Evolutionary conservation across 345 rosid species (phyloP).

Genomic region (Kernera saxatilis): DNA sequence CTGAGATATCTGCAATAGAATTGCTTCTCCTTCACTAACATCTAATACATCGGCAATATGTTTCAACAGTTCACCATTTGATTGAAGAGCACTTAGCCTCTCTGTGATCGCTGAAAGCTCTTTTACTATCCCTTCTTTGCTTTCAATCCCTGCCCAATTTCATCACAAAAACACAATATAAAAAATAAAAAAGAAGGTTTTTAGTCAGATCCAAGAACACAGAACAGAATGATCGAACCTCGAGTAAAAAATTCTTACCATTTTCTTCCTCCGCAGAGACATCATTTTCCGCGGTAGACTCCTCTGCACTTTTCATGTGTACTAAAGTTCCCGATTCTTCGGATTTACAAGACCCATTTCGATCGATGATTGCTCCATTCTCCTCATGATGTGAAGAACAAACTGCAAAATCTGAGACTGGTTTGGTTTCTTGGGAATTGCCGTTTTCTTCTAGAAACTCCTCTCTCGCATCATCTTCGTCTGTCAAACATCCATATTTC

Average conservation of each 20-base stretch:
- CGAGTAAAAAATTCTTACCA: constrained; percentile 28
- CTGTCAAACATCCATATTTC: constrained; percentile 44
- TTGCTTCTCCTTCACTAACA: constrained; percentile 35
- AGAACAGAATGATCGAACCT: not conserved
- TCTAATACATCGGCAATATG: constrained; percentile 20
- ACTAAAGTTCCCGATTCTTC: not conserved
- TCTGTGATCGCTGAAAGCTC: constrained; percentile 37
- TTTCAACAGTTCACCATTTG: constrained; percentile 32
- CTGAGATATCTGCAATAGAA: constrained; percentile 37
- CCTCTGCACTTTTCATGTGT: not conserved
- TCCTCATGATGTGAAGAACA: constrained; percentile 22
- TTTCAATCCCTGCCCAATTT: constrained; percentile 19
- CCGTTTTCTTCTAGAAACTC: constrained; percentile 2
- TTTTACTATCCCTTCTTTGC: constrained; percentile 21
- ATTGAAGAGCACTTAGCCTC: constrained; percentile 41
- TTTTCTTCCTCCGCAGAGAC: constrained; percentile 20
- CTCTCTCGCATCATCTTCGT: constrained; percentile 21
- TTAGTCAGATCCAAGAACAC: not conserved
- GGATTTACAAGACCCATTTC: not conserved
- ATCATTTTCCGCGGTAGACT: constrained; percentile 14
- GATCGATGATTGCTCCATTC: constrained; percentile 13
- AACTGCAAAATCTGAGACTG: constrained; percentile 14
- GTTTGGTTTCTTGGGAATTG: constrained; percentile 20
- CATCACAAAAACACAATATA: constrained; percentile 13
- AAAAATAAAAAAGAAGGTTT: not conserved